Evolutionary conservation across 495 filamentous ascomycete species (phyloP), one percentile per base, ranked within the genome.

Genomic region (Sphaerosporella brunnea): DNA sequence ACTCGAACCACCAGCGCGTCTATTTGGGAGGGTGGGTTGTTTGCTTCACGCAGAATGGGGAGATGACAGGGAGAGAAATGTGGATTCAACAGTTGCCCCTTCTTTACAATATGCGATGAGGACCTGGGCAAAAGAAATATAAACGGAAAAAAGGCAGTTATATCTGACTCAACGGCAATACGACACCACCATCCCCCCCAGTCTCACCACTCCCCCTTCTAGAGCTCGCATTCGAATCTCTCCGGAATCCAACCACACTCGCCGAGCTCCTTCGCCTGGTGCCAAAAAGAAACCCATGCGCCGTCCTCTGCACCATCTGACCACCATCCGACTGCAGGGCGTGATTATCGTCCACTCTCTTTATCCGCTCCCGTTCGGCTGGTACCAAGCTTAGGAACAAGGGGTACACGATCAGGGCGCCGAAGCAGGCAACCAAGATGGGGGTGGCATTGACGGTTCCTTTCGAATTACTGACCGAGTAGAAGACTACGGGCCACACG

Each of bases 351-450:
- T 45, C 47, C 25, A 73, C 64, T 0, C 74, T 73, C 59, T 79
- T 77, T 10, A 77, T 69, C 52, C 80, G 71, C 49, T 69, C 67
- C 56, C 73, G 69, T n/a, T 74, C 80, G 3, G 63, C 64, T 2
- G 70, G 68, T 7, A 70, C 62, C 1, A 71, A 19, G 45, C 75
- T 75, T 24, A 80, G 61, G 59, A 77, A 79, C 0, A 79, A 3
- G 0, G 79, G 76, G 58, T 78, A 77, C 4, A 78, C 54, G 2
- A 67, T 61, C 1, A 73, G 75, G 19, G 67, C 68, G 1, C 69
- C 65, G 43, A 74, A 79, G 8, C 73, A 55, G 2, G 77, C 76
- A 7, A 79, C 65, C 4, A 75, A 60, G 15, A 82, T 68, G 45
- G 66, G 69, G 53, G 68, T 76, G 0, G 71, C 72, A 46, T 72